Base-by-base conservation (phyloP, 805 yeast genomes). In the Wickerhamiella musiphila region DNA sequence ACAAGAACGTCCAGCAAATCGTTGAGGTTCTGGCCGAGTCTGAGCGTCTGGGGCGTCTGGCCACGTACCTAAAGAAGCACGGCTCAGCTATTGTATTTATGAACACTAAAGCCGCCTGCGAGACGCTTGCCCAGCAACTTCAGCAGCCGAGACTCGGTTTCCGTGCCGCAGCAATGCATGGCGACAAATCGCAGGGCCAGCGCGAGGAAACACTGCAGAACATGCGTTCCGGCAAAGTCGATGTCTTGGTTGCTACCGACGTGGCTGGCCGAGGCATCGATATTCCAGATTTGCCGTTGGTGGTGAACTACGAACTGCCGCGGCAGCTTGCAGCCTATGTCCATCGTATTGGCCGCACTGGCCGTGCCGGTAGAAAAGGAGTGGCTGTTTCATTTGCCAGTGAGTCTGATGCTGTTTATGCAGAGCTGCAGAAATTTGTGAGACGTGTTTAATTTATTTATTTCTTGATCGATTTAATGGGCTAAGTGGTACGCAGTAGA, bases 211-310 rank as follows among this genome's bases (percentile, higher is more conserved):
- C 93, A 0, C 61, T 86, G 12, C 54, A 58, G 7, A 61, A 68
- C 21, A 63, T 86, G 39, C 62, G 73, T 28, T 41, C 54, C 5
- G 73, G 77, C 2, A 53, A 57, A 16, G 66, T 65, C 0, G 73
- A 71, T 32, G 60, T 79, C 5, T 55, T 86, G 26, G 73, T 86
- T 12, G 96, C 95, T 3, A 90, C 96, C 0, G 94, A 86, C 51
- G 82, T 86, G 16, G 95, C 95, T 0, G 93, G 94, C 3, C 68
- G 98, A 57, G 98, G 98, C 50, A 69, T 86, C 28, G 96, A 90
- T 53, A 73, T 86, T n/a, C 75, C 82, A 1, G 66, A 78, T 43
- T 93, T 86, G 6, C 70, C 90, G 0, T 51, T 84, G 22, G 96
- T 86, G 7, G 53, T 90, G 14, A 90, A 86, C 51, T 84, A 66